Evolutionary conservation across 208 protist genomes (phyloP).

Genomic region (Borovskyia barvae): DNA sequence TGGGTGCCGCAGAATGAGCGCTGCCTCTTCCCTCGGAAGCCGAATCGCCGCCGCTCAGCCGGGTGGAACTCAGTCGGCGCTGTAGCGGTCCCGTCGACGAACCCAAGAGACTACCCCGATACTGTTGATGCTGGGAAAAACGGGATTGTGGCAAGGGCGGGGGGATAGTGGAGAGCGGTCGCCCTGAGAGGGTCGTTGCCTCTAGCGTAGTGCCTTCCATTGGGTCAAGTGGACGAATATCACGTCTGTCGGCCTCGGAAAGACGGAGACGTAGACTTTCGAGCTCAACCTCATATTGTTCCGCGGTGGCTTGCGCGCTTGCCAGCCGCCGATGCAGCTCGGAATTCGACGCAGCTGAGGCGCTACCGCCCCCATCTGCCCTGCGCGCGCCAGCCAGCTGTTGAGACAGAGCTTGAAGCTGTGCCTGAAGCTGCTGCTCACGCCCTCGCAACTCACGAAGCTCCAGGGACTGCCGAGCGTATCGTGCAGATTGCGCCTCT

Average conservation of each 20-base stretch:
- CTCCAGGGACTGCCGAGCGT: conserved; percentile 63
- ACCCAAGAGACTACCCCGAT: background rate
- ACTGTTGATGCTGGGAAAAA: conserved; percentile 16
- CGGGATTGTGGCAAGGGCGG: conserved; percentile 26
- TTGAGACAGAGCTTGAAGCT: conserved; percentile 19
- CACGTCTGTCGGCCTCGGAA: conserved; percentile 33
- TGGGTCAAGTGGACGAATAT: conserved; percentile 34
- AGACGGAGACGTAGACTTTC: conserved; percentile 42
- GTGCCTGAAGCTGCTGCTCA: conserved; percentile 39
- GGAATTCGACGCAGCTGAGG: background rate
- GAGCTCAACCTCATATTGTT: conserved; percentile 62
- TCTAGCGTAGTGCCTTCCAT: background rate
- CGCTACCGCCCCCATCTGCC: conserved; percentile 1
- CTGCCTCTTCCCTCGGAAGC: too few species aligned
- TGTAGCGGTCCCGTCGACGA: conserved; percentile 17
- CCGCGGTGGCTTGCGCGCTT: conserved; percentile 46
- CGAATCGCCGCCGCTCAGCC: conserved; percentile 1
- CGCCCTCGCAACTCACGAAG: conserved; percentile 42
- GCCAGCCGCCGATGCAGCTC: conserved; percentile 53
- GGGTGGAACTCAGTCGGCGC: conserved; percentile 25
- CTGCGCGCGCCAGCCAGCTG: conserved; percentile 20
- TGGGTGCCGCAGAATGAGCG: too few species aligned
- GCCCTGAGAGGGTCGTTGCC: background rate
- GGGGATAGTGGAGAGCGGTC: conserved; percentile 8
- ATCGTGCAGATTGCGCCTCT: conserved; percentile 21